Evolutionary conservation across 2,329 filamentous ascomycete species (phyloP).

Genomic region (Pseudogymnoascus sp.): DNA sequence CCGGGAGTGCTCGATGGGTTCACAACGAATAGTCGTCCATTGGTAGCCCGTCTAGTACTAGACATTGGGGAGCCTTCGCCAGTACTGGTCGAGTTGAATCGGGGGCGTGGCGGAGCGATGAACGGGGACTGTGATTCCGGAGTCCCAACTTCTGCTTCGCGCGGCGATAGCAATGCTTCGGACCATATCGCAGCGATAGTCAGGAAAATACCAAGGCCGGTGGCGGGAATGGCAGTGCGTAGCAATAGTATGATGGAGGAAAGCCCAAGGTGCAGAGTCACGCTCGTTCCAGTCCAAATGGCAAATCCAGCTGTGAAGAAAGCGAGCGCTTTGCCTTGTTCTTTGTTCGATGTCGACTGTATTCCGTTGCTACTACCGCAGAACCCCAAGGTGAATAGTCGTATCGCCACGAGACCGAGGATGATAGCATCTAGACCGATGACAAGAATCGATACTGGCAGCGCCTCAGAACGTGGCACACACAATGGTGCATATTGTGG

Average conservation of each 20-base stretch:
- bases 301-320: conserved; percentile 21
- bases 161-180: conserved; percentile 17
- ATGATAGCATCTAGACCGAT: conserved; percentile 25
- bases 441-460: conserved; percentile 24
- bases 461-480: conserved; percentile 22
- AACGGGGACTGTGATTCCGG: conserved; percentile 27
- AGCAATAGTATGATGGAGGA: conserved; percentile 21
- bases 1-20: conserved; percentile 24
- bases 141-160: conserved; percentile 19
- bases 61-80: conserved; percentile 22
- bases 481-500: conserved; percentile 26
- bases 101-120: conserved; percentile 18
- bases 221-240: conserved; percentile 25
- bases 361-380: conserved; percentile 16
- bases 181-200: conserved; percentile 23
- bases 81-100: conserved; percentile 19
- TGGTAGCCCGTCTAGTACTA: conserved; percentile 19
- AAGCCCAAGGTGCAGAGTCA: conserved; percentile 27
- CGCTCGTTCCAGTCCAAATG: conserved; percentile 25
- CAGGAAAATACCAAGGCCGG: conserved; percentile 23
- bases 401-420: conserved; percentile 21
- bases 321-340: conserved; percentile 22
- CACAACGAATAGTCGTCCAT: conserved; percentile 24
- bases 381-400: conserved; percentile 19
- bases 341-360: conserved; percentile 13